Evolutionary conservation across 192 early-diverging fungal species (phyloP).

Genomic region (Coemansia sp.): DNA sequence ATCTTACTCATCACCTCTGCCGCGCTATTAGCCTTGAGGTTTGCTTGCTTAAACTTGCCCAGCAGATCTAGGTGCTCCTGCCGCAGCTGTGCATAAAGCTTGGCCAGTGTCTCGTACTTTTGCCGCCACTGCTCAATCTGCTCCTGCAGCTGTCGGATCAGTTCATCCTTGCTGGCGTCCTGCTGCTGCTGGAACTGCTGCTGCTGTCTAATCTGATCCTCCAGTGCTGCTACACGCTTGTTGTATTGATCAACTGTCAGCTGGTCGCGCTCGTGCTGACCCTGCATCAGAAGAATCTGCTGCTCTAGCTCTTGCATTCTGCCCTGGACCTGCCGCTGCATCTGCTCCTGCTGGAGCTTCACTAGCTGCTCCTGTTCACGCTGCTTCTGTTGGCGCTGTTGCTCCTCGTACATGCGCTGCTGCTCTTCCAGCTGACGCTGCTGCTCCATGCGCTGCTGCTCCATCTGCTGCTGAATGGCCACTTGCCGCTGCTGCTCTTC

Average conservation of each 20-base stretch:
- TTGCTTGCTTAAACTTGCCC: conserved; percentile 84
- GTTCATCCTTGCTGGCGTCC: conserved; percentile 79
- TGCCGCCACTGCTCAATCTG: conserved; percentile 96
- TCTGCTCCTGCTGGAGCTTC: conserved; percentile 76
- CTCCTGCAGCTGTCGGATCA: conserved; percentile 81
- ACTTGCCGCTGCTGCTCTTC: conserved; percentile 56
- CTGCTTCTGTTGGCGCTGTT: conserved; percentile 71
- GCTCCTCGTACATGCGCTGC: conserved; percentile 74
- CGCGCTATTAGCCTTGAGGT: conserved; percentile 76
- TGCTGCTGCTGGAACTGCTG: conserved; percentile 69
- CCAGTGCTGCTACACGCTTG: conserved; percentile 74
- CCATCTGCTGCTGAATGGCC: conserved; percentile 53
- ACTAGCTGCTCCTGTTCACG: conserved; percentile 71
- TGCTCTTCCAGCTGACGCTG: conserved; percentile 68
- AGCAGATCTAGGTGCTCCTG: conserved; percentile 94
- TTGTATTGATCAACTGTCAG: conserved; percentile 87
- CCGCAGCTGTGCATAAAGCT: conserved; percentile 94
- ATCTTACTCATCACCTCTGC: conserved; percentile 82
- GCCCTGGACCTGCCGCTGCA: conserved; percentile 76
- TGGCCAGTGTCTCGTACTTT: conserved; percentile 96
- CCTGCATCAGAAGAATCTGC: conserved; percentile 74
- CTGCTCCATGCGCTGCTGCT: conserved; percentile 61
- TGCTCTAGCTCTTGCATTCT: conserved; percentile 76
- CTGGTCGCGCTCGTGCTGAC: conserved; percentile 80
- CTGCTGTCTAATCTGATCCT: conserved; percentile 77